A percentile compares a stretch with the other conserved stretches of the same genome.
Conservation (phyloP, 2,329 filamentous ascomycete genomes). For the Pestalotiopsis sp. region DNA sequence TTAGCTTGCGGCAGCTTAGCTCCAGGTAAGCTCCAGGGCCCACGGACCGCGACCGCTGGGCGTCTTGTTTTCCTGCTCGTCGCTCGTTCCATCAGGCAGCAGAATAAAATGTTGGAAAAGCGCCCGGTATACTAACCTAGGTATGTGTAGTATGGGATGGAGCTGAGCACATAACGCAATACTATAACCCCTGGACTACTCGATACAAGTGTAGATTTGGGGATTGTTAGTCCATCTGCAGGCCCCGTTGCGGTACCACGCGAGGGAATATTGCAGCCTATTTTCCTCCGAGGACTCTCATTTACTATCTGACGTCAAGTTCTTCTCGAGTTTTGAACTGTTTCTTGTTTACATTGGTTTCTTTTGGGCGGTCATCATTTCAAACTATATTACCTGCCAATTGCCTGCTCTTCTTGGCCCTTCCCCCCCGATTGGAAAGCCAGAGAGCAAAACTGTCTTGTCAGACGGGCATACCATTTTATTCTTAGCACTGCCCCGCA, state of each 20-base stretch:
- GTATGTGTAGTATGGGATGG: background rate
- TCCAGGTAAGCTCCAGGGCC: background rate
- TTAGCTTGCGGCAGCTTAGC: background rate
- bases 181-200: background rate
- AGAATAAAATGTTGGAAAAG: background rate
- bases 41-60: background rate
- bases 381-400: too few species aligned
- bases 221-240: background rate
- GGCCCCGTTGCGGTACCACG: background rate
- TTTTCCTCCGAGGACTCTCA: background rate
- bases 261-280: constrained; percentile 3
- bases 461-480: too few species aligned
- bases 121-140: background rate
- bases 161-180: too few species aligned
- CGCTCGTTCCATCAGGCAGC: background rate
- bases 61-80: background rate
- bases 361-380: background rate
- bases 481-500: too few species aligned
- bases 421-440: too few species aligned
- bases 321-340: background rate
- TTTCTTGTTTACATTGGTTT: background rate
- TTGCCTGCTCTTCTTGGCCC: too few species aligned
- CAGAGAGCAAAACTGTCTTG: too few species aligned
- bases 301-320: background rate
- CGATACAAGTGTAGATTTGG: background rate